Evolutionary conservation across 208 protist genomes (phyloP), one percentile per base, ranked within the genome.

Genomic region (Trypanosoma rangeli): DNA sequence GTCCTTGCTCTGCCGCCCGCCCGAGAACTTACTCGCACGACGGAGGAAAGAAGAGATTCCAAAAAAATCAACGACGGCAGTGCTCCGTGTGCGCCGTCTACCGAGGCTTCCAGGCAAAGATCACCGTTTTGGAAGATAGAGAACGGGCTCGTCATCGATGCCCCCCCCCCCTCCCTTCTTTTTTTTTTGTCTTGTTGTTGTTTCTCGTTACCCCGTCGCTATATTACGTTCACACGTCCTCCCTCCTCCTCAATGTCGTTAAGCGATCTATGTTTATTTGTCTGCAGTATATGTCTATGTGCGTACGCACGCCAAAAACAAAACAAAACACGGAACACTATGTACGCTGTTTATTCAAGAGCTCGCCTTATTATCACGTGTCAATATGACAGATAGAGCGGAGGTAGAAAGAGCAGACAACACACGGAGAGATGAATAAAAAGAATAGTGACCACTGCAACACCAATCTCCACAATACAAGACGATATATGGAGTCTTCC

Each of bases 61-160:
- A 67, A 15, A 24, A 10, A 53, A 54, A 73, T 39, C n/a, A 67
- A 56, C 20, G 35, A 50, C 46, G 68, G 50, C 53, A 20, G 37
- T 37, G 33, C 16, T 22, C 49, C 49, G 1, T 26, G 49, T 26
- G 9, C 49, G 9, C 12, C 3, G 1, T n/a, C 7, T 24, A 9
- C 49, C 3, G 48, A 50, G 13, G 35, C 1, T 13, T 63, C 55
- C 46, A 37, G 28, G 44, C 31, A 64, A 3, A 64, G 26, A 26
- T 20, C 15, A 33, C 44, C n/a, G 20, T 72, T 39, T 57, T 46
- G 37, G 35, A 72, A 72, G 10, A 68, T 35, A 68, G 18, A 59
- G 46, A 48, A 68, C 7, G 63, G 37, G n/a, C 28, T 48, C 0
- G 24, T 49, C 37, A 22, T 50, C 35, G 20, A 4, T 53, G 52